A percentile compares a stretch with the other conserved stretches of the same genome.
These are phyloP conservation scores for Aspergillus nidulans DNA, from an alignment of 495 filamentous ascomycete species.

Conservation along the genomic window DNA sequence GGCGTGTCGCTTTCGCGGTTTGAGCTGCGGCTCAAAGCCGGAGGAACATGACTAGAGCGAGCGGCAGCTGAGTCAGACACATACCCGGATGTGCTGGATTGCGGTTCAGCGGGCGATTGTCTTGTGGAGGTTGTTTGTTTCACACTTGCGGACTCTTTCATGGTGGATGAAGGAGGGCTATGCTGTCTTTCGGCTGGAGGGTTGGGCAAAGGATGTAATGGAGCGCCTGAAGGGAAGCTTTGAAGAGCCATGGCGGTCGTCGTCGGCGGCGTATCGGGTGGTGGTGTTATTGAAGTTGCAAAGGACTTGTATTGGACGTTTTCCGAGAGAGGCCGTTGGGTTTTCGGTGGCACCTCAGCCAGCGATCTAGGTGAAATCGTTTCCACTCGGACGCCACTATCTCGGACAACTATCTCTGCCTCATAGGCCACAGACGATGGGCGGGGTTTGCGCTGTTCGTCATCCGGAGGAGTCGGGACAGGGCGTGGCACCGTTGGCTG, in stretches of 20 bases:
- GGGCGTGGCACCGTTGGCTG: neutral
- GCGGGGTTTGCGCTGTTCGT: neutral
- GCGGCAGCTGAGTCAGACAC: conserved; percentile 25
- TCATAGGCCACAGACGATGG: neutral
- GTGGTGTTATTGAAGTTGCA: neutral
- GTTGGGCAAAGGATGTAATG: neutral
- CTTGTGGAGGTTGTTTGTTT: conserved; percentile 1
- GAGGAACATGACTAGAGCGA: neutral
- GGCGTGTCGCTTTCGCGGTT: neutral
- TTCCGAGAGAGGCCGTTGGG: neutral
- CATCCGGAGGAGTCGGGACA: neutral
- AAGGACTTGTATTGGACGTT: neutral
- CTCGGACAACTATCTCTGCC: neutral
- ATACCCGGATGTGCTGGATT: conserved; percentile 17
- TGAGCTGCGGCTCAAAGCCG: neutral
- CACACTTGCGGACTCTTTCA: conserved; percentile 23
- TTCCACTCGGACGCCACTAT: neutral
- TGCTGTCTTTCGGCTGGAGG: conserved; percentile 1
- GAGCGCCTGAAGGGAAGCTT: neutral
- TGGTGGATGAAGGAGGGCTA: conserved; percentile 1
- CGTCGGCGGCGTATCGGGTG: neutral
- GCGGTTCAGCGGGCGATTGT: neutral
- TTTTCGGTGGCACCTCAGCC: neutral
- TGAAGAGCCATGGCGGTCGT: neutral
- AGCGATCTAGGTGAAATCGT: neutral